Base-by-base conservation (phyloP, 441 rosid genomes). In the Populus hybrid region DNA sequence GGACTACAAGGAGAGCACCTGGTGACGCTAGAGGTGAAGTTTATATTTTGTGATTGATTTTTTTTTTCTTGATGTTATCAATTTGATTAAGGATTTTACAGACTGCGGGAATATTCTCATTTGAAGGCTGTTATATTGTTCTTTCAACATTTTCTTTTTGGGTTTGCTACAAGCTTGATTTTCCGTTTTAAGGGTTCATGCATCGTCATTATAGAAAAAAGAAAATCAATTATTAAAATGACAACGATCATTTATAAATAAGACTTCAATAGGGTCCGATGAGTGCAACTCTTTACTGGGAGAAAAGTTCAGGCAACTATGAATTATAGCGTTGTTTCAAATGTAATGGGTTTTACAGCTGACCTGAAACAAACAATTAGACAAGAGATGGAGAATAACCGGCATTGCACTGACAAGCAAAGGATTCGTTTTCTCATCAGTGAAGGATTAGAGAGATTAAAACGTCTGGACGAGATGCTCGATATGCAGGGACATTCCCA, bases 1-100 rank as follows among this genome's bases (percentile, higher is more conserved):
- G 94, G 85, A 85, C 80, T 80, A 84, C 96, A 24, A 84, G 82
- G n/a, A 84, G 91, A 86, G 94, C 99, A 77, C 98, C 98, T 74
- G 75, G 59, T 38, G 83, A 84, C 67, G 73, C 93, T 69, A 86
- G 86, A 91, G 98, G 96, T 93, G 71, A 53, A 75, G 61, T 34
- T 71, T 21, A 19, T 36, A 23, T 11, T 38, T 42, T 42, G 10
- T 70, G 30, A 28, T 9, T 67, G 30, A 21, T 26, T 66, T 1
- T 0, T 12, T 11, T 26, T 26, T 26, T 21, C 24, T n/a, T 26
- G 0, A 66, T n/a, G 11, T 21, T 4, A 21, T 9, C 16, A 26
- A n/a, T 10, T 65, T 65, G 68, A 6, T 65, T 65, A 24, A 40
- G 9, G 6, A 36, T 35, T 30, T 40, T 11, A n/a, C 35, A 21